Base-by-base conservation (phyloP, 2,329 filamentous ascomycete genomes). In the Pseudogymnoascus sp. region DNA sequence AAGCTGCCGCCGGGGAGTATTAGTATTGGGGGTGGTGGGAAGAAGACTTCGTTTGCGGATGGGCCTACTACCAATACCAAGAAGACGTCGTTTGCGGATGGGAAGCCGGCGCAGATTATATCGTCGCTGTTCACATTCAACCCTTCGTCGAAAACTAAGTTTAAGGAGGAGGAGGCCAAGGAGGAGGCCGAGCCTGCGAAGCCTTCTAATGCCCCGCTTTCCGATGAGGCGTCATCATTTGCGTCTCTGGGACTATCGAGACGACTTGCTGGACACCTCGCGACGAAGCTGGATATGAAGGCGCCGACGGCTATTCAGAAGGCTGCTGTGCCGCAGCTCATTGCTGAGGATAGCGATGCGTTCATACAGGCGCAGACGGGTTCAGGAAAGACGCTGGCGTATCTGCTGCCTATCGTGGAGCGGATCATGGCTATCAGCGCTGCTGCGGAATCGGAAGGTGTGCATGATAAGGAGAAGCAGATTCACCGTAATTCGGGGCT, bases 351-450 rank as follows among this genome's bases (percentile, higher is more conserved):
- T 68, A 87, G 84, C 51, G 94, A 99, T 78, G 92, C 92, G 2
- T 99, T 99, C 70, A 88, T 99, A 35, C 94, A 97, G 74, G 95
- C 94, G 2, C 89, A 99, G 77, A 99, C 94, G 0, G 94, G 94
- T 68, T 99, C 94, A 0, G 94, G 94, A 76, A 99, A 99, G 78
- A 99, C 94, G 0, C 78, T 99, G 64, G 91, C 94, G n/a, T 99
- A 99, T 73, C 81, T 99, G 4, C 78, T 99, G 5, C 94, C 94
- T 1, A 89, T 99, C 55, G 86, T 99, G 21, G 91, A 99, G 72
- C 84, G 92, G 25, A 88, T 99, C 17, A 84, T 96, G 74, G 82
- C 86, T 12, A 81, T 97, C 31, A 87, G 90, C 80, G 67, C 83
- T 73, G 71, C 78, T 66, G 73, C 80, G 59, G 77, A 81, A 70